Base-by-base conservation (phyloP, 257 asterid genomes). In the Coffea eugenioides region DNA sequence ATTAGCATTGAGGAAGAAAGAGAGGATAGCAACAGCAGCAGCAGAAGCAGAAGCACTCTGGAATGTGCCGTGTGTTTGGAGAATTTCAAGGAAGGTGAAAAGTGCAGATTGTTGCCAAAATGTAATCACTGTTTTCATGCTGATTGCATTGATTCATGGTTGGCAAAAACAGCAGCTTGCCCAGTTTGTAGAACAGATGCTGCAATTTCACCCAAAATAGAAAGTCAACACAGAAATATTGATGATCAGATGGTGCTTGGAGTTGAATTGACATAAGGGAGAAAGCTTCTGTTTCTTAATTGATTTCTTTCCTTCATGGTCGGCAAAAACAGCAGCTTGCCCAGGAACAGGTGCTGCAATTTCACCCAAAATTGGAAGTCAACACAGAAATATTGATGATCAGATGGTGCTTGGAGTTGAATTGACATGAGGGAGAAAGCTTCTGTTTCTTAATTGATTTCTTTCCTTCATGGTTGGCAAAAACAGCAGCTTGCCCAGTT, bases 51-150 rank as follows among this genome's bases (percentile, higher is more conserved):
- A n/a, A 81, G 57, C 51, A 68, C 41, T 13, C 11, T 41, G 77
- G 94, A 86, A 0, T 92, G 97, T 83, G 88, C 90, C 23, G 94
- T 92, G 45, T 92, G 97, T 54, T 80, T 91, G 86, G 97, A 92
- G 75, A 82, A 52, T 39, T 89, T 88, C 73, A 83, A 52, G 67
- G 74, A 12, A 56, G 97, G 97, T 76, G 96, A 92, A 16, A 87
- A 80, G 77, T 92, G 97, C 82, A 87, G 93, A 69, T 49, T 83
- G 61, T 74, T 92, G 88, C 92, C 93, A 0, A 82, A 77, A 11
- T 92, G 97, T 6, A 79, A 70, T 1, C 96, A 92, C 41, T 59
- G 84, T 56, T 92, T 90, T 67, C 97, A 92, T 85, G 89, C 79
- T 57, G 87, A 82, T 8, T 92, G 97, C 68, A 86, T 92, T 54